These are phyloP conservation scores for Sinapis alba DNA, from an alignment of 441 rosid genomes.

Conservation along the genomic window DNA sequence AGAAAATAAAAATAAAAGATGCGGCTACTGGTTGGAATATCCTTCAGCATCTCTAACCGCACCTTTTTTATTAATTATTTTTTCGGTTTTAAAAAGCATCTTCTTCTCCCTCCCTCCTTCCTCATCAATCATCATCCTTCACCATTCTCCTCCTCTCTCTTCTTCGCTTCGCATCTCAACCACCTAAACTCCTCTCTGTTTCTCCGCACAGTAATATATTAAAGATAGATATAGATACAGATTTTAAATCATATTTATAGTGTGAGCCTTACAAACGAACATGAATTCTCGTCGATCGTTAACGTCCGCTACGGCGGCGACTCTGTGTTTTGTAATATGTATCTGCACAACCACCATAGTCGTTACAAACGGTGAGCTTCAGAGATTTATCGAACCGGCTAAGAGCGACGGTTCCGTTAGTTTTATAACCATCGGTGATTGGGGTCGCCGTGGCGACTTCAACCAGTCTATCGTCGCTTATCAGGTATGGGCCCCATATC, in stretches of 20 bases:
- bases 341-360: constrained; percentile 26
- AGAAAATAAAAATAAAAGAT: constrained; percentile 28
- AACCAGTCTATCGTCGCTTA: constrained; percentile 70
- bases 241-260: background rate
- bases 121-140: background rate
- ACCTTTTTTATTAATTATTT: constrained; percentile 23
- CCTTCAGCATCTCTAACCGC: constrained; percentile 42
- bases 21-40: constrained; percentile 44
- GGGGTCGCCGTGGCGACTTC: constrained; percentile 73
- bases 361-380: constrained; percentile 43
- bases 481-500: constrained; percentile 48
- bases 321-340: constrained; percentile 22
- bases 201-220: background rate
- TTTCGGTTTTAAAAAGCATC: constrained; percentile 33
- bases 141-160: background rate
- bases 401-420: constrained; percentile 55
- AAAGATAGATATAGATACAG: background rate
- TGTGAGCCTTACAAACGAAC: background rate
- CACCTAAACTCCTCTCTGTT: background rate
- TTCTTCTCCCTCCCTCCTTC: constrained; percentile 19
- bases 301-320: constrained; percentile 15
- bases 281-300: constrained; percentile 27
- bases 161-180: background rate
- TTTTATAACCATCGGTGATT: constrained; percentile 73
- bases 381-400: constrained; percentile 50